phyloP scores from a whole-genome alignment of 345 rosid genomes.

The Acer saccharum region DNA sequence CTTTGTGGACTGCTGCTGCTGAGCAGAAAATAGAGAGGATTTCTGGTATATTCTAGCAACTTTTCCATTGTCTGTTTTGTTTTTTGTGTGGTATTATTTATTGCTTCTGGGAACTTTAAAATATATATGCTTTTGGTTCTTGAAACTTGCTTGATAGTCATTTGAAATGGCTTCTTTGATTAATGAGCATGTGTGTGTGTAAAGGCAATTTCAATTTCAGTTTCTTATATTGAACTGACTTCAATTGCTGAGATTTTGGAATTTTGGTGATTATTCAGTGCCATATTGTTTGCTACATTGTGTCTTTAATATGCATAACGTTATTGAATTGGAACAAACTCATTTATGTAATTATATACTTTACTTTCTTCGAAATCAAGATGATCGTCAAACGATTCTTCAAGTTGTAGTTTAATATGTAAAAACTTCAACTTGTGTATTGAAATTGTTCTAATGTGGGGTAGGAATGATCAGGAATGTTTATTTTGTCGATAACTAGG shows the following conservation, averaged over 20 bases:
- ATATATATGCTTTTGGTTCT: too few species aligned
- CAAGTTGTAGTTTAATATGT: background rate
- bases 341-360: background rate
- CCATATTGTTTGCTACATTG: background rate
- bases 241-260: background rate
- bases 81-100: background rate
- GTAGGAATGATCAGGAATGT: background rate
- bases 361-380: background rate
- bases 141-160: background rate
- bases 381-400: too few species aligned
- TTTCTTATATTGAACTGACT: background rate
- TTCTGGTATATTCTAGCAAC: constrained; percentile 52
- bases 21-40: constrained; percentile 70
- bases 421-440: background rate
- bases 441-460: background rate
- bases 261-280: background rate
- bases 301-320: background rate
- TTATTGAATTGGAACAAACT: background rate
- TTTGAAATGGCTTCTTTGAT: background rate
- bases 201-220: too few species aligned
- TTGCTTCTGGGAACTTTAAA: background rate
- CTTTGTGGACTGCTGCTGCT: constrained; percentile 22
- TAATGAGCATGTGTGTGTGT: background rate
- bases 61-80: background rate
- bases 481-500: too few species aligned